These are phyloP conservation scores for Parmelia sp. DNA, from an alignment of 495 filamentous ascomycete genomes.

Conservation along the genomic window DNA sequence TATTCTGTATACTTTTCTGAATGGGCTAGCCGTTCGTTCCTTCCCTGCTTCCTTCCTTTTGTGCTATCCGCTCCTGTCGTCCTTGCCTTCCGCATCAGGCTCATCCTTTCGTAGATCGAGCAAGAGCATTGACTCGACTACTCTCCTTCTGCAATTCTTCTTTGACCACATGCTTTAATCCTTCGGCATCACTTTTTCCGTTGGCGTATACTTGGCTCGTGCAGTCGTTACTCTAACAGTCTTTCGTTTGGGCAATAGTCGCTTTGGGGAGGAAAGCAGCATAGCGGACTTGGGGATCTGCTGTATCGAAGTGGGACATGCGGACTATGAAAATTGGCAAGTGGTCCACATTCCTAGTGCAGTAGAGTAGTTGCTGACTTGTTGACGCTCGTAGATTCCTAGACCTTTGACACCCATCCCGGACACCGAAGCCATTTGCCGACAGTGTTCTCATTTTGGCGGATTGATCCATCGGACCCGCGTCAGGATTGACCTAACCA, in stretches of 20 bases:
- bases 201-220: background rate
- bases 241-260: background rate
- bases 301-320: background rate
- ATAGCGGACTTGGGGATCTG: background rate
- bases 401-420: background rate
- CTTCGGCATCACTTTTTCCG: background rate
- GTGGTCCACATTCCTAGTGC: background rate
- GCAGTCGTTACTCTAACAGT: background rate
- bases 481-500: background rate
- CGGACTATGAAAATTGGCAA: background rate
- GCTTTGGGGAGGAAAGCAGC: background rate
- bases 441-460: background rate
- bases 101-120: background rate
- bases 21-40: background rate
- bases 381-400: background rate
- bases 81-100: background rate
- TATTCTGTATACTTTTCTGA: background rate
- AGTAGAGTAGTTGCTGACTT: background rate
- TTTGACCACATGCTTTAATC: background rate
- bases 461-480: background rate
- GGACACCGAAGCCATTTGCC: background rate
- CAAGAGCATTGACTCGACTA: background rate
- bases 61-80: background rate
- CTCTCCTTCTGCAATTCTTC: background rate
- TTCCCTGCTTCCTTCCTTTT: background rate